phyloP scores from a whole-genome alignment of 345 rosid genomes.

The Euphorbia lathyris region DNA sequence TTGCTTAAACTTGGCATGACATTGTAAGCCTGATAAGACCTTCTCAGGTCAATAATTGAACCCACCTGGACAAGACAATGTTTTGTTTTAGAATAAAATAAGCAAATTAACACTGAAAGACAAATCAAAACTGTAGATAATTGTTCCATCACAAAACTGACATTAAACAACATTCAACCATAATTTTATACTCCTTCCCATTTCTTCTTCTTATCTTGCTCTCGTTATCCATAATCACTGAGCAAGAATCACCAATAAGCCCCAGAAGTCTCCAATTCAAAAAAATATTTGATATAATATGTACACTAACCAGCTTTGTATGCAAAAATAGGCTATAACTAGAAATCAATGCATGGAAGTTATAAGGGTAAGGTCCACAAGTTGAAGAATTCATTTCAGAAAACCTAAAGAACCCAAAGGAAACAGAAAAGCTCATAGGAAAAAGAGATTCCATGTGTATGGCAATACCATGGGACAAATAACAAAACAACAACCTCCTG shows the following conservation, averaged over 20 bases:
- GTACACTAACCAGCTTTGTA: too few species aligned
- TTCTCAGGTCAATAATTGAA: conserved; percentile 88
- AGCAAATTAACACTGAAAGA: not conserved
- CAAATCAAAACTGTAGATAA: not conserved
- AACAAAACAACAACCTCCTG: too few species aligned
- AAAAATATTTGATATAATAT: too few species aligned
- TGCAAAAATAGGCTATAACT: too few species aligned
- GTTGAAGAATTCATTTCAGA: too few species aligned
- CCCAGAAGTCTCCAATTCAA: not conserved
- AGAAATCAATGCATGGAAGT: too few species aligned
- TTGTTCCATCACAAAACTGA: not conserved
- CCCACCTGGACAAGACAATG: conserved; percentile 60
- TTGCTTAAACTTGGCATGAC: conserved; percentile 96
- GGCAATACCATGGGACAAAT: too few species aligned
- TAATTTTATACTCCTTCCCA: not conserved
- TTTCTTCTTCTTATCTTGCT: not conserved
- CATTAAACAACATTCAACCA: not conserved
- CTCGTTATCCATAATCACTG: too few species aligned
- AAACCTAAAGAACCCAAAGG: too few species aligned
- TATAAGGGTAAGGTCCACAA: too few species aligned
- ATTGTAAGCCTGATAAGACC: conserved; percentile 95
- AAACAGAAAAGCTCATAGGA: too few species aligned
- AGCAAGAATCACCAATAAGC: too few species aligned
- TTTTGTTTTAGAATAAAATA: not conserved
- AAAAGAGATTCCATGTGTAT: not conserved